phyloP scores from a whole-genome alignment of 2,329 filamentous ascomycete species.

The Rachicladosporium sp. region DNA sequence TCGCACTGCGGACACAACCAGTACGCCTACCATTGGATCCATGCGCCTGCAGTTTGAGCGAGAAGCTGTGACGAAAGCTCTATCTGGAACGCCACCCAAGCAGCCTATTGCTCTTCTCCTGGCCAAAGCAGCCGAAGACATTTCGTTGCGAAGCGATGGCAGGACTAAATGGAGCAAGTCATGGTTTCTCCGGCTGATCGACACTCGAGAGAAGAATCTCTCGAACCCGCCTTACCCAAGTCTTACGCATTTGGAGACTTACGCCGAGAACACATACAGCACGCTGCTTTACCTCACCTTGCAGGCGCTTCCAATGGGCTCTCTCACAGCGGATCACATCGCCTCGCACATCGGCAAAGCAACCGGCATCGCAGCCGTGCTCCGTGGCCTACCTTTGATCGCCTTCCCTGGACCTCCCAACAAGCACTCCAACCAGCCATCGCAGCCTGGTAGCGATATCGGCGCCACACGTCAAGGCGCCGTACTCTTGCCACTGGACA shows the following conservation, averaged over 20 bases:
- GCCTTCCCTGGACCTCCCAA: conserved; percentile 59
- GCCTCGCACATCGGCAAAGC: conserved; percentile 94
- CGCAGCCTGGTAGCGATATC: conserved; percentile 25
- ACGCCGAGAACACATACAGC: conserved; percentile 90
- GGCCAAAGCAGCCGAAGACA: conserved; percentile 54
- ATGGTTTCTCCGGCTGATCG: conserved; percentile 58
- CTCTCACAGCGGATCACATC: conserved; percentile 78
- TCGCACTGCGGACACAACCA: conserved; percentile 78
- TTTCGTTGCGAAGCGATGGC: conserved; percentile 35
- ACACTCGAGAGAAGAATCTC: conserved; percentile 69
- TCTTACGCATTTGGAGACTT: conserved; percentile 65
- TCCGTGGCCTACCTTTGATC: conserved; percentile 81
- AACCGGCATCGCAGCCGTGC: conserved; percentile 69
- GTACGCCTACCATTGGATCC: conserved; percentile 71
- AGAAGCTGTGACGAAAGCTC: conserved; percentile 66
- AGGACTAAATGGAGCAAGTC: conserved; percentile 40
- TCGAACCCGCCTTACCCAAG: conserved; percentile 69
- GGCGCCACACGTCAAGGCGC: conserved; percentile 43
- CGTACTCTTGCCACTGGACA: conserved; percentile 72
- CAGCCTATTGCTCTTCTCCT: conserved; percentile 85
- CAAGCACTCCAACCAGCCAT: conserved; percentile 39
- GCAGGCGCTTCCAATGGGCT: conserved; percentile 64
- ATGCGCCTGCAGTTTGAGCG: conserved; percentile 95
- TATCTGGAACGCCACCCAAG: conserved; percentile 67
- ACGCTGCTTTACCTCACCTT: conserved; percentile 82